Base-by-base conservation (phyloP, 345 rosid species). In the Euclidium syriacum region DNA sequence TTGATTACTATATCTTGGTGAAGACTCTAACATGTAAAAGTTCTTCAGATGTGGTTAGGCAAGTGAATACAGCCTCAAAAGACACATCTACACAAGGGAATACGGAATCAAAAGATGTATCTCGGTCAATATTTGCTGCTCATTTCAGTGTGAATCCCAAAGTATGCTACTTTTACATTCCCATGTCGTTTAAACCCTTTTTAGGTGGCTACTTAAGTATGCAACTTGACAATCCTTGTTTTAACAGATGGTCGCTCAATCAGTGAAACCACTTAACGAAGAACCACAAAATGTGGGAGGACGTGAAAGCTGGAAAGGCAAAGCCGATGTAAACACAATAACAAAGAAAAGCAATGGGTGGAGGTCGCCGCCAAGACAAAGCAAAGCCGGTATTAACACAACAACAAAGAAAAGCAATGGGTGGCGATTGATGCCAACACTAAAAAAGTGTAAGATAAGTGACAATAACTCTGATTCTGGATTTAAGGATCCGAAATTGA, bases 201-300 rank as follows among this genome's bases (percentile, higher is more conserved):
- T 51, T 49, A 30, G 27, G 29, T 68, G 38, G 20, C 49, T 47
- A 55, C 26, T 61, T 71, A 39, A 34, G 6, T n/a, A 6, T 25
- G 15, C 14, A 29, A 58, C 43, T 43, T 57, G 62, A 44, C 58
- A 6, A 62, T 43, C 36, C 22, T 69, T 58, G 48, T 65, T 67
- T n/a, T 63, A 43, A 71, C 90, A 84, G 95, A 24, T 64, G 71
- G 73, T 56, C 71, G 51, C 70, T 58, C 69, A 67, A 70, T 30
- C 63, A 26, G 55, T 34, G 56, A 70, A 58, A 29, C 68, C 54
- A 24, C 60, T 36, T 72, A 62, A 56, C 36, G 72, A 76, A 58
- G 80, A 73, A 35, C 2, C 67, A 34, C 50, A 63, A 15, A 65
- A 38, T 41, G 33, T 58, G 65, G 69, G 53, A 27, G 69, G 53